Base-by-base conservation (phyloP, 805 yeast genomes). In the Komagataella pastoris region DNA sequence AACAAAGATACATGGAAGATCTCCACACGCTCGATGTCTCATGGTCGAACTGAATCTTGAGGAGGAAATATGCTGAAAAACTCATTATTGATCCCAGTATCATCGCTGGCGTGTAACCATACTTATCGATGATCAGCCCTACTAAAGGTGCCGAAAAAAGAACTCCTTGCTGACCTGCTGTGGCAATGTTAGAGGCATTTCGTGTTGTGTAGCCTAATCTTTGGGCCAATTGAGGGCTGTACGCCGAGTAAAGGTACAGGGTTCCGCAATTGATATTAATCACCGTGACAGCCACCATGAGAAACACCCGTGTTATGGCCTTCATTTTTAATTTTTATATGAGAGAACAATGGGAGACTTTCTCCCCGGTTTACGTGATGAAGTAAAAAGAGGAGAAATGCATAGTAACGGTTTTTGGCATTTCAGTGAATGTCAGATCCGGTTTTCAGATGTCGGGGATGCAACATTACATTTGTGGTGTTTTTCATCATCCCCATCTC, bases 161-260 rank as follows among this genome's bases (percentile, higher is more conserved):
- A 3, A 83, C 72, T 0, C 90, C 88, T 44, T 85, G 65, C 40
- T 83, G 77, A 1, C 91, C 95, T 6, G 75, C 62, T 59, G 84
- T 74, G 2, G 88, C 90, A 3, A 85, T 73, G 24, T 73, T 61
- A 3, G 89, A 79, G 3, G 85, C 71, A 51, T 82, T 75, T 0
- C 86, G 72, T 2, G 86, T 88, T 1, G 78, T 61, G 57, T 86
- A 78, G 18, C 67, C 66, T 51, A 86, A 71, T 50, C 72, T 71
- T 24, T 64, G 64, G 1, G 89, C 86, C 51, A 85, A 71, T 61
- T 86, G 93, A 0, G 95, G 91, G 44, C 88, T 83, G 62, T 80
- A 86, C 0, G 88, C 86, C 7, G 87, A 80, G 65, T 81, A 86
- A 48, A 85, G 68, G 64, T 86, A 86, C 58, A 84, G 68, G 1